Conservation (phyloP, 2,329 filamentous ascomycete genomes). For the Epichloe scottii region DNA sequence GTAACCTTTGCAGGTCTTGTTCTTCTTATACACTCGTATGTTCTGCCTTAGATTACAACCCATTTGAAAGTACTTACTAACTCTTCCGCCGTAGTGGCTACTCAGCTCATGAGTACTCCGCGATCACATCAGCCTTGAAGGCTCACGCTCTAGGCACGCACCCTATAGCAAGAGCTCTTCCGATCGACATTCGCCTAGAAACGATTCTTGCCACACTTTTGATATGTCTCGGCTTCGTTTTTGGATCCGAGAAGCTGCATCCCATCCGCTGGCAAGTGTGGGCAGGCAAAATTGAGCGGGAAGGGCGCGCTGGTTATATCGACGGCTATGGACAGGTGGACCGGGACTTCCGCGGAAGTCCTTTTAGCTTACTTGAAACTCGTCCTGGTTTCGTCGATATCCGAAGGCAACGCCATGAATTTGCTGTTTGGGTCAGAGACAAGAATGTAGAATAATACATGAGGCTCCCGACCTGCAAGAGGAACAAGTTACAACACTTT, state of each 20-base stretch:
- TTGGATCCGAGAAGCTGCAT: constrained; percentile 63
- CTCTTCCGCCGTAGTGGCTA: constrained; percentile 56
- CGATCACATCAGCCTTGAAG: constrained; percentile 48
- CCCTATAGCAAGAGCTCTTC: constrained; percentile 41
- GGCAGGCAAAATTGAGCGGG: constrained; percentile 72
- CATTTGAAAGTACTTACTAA: constrained; percentile 7
- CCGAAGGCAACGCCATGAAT: constrained; percentile 65
- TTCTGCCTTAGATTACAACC: background rate
- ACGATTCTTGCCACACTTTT: constrained; percentile 67
- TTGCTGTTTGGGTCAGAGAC: constrained; percentile 57
- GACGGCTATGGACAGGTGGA: constrained; percentile 51
- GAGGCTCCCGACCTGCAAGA: too few species aligned
- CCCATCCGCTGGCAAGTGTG: constrained; percentile 76
- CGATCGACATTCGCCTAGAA: constrained; percentile 79
- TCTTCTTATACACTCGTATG: constrained; percentile 79
- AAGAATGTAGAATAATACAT: constrained; percentile 9
- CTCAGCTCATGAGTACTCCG: constrained; percentile 85
- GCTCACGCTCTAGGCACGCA: constrained; percentile 30
- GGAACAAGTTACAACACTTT: too few species aligned
- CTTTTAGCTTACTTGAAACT: constrained; percentile 67
- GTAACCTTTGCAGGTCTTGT: constrained; percentile 44
- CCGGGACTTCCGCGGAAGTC: constrained; percentile 61
- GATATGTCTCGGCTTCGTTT: constrained; percentile 73
- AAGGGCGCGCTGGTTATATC: constrained; percentile 50
- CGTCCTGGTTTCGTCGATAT: constrained; percentile 81